Percentiles rank a stretch among this genome's conserved stretches.
Conservation (phyloP, 768 basidiomycete genomes). For the Serendipita vermifera region DNA sequence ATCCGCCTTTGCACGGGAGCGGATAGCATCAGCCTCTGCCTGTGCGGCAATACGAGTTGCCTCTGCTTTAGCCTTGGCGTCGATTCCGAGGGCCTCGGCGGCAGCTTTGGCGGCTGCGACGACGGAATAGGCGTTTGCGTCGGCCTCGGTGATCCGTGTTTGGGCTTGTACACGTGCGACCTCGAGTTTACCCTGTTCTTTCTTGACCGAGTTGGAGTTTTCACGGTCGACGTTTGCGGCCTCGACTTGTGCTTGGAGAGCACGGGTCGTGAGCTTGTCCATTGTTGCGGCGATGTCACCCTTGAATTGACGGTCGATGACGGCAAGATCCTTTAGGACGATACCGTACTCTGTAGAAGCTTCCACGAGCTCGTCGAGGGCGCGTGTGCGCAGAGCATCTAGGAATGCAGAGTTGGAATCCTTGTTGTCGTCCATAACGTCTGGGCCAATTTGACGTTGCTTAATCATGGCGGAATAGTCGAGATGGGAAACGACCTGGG, state of each 20-base stretch:
- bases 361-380: slow-evolving; percentile 76
- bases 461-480: slow-evolving; percentile 57
- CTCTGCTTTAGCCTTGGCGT: slow-evolving; percentile 64
- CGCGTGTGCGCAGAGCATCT: slow-evolving; percentile 66
- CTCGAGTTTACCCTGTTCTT: slow-evolving; percentile 64
- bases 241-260: slow-evolving; percentile 76
- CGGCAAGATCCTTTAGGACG: slow-evolving; percentile 68
- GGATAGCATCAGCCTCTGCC: slow-evolving; percentile 58
- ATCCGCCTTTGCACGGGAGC: slow-evolving; percentile 53
- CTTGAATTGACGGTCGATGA: slow-evolving; percentile 81
- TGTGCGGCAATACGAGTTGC: slow-evolving; percentile 62
- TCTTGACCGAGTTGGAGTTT: slow-evolving; percentile 78
- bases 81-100: slow-evolving; percentile 51
- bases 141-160: slow-evolving; percentile 49
- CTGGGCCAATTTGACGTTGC: slow-evolving; percentile 65
- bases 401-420: slow-evolving; percentile 67
- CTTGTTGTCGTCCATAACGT: slow-evolving; percentile 54
- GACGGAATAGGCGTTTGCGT: slow-evolving; percentile 60
- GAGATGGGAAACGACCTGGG: slow-evolving; percentile 73
- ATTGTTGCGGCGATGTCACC: slow-evolving; percentile 70
- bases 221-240: slow-evolving; percentile 82
- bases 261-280: slow-evolving; percentile 75
- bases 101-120: slow-evolving; percentile 63
- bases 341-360: slow-evolving; percentile 79
- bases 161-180: slow-evolving; percentile 69